Conservation (phyloP, 768 basidiomycete species). For the Cyclocybe aegerita region DNA sequence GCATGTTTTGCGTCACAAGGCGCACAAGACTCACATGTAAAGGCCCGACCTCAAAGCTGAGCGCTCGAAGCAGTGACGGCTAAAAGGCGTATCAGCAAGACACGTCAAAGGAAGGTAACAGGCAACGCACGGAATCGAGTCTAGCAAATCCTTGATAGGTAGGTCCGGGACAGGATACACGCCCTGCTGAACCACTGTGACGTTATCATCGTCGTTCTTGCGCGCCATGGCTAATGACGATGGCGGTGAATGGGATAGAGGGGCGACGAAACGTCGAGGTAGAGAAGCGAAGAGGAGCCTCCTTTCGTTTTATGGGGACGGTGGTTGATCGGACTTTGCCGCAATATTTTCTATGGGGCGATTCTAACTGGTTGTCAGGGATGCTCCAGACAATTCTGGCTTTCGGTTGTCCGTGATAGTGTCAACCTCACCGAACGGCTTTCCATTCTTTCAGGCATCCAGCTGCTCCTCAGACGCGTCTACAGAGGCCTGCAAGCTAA, state of each 20-base stretch:
- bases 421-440: too few species aligned
- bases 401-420: too few species aligned
- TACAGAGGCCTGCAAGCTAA: too few species aligned
- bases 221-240: constrained; percentile 27
- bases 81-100: constrained; percentile 23
- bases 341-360: constrained; percentile 19
- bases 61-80: constrained; percentile 87
- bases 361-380: constrained; percentile 11
- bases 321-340: constrained; percentile 22
- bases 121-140: constrained; percentile 72
- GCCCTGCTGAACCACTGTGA: constrained; percentile 52
- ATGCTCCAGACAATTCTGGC: background rate
- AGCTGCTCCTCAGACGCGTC: too few species aligned
- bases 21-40: constrained; percentile 61
- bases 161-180: constrained; percentile 77
- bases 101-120: constrained; percentile 4
- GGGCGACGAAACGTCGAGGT: constrained; percentile 7
- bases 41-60: constrained; percentile 76
- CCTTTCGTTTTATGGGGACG: constrained; percentile 27
- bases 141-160: constrained; percentile 83
- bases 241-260: constrained; percentile 8
- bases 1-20: background rate
- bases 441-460: too few species aligned
- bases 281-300: constrained; percentile 11
- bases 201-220: constrained; percentile 27